phyloP scores from a whole-genome alignment of 2,329 filamentous ascomycete species.

The Zalaria sp. region DNA sequence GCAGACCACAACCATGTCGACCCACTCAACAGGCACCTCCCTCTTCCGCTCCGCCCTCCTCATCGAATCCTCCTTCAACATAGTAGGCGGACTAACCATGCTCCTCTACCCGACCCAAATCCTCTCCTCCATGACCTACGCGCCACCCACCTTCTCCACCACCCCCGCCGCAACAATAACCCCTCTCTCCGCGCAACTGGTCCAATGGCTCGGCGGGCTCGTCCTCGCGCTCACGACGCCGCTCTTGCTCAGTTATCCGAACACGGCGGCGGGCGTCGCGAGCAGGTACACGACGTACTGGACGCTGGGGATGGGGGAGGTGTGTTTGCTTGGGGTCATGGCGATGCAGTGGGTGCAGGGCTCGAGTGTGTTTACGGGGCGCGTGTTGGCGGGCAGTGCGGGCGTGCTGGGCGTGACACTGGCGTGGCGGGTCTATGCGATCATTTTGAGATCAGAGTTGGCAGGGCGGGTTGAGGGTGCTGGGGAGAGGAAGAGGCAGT shows the following conservation, averaged over 20 bases:
- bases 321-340: conserved; percentile 10
- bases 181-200: conserved; percentile 8
- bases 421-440: conserved; percentile 5
- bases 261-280: conserved; percentile 10
- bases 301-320: conserved; percentile 11
- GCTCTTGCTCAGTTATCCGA: conserved; percentile 13
- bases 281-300: conserved; percentile 11
- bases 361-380: conserved; percentile 8
- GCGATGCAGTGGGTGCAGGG: conserved; percentile 10
- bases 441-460: conserved; percentile 7
- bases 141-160: too few relatives aligned
- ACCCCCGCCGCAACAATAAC: conserved; percentile 10
- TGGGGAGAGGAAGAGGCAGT: neutral
- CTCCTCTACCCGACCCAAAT: conserved; percentile 10
- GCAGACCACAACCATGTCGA: conserved; percentile 5
- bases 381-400: conserved; percentile 1
- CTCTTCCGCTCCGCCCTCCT: conserved; percentile 14
- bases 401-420: conserved; percentile 4
- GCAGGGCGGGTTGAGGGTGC: conserved; percentile 4
- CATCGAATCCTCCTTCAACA: conserved; percentile 12
- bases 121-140: conserved; percentile 10
- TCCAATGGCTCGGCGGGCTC: conserved; percentile 12
- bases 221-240: conserved; percentile 12
- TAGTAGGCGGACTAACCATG: conserved; percentile 8
- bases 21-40: conserved; percentile 6